Base-by-base conservation (phyloP, 2,329 filamentous ascomycete genomes). In the Ophiocordyceps sinensis region DNA sequence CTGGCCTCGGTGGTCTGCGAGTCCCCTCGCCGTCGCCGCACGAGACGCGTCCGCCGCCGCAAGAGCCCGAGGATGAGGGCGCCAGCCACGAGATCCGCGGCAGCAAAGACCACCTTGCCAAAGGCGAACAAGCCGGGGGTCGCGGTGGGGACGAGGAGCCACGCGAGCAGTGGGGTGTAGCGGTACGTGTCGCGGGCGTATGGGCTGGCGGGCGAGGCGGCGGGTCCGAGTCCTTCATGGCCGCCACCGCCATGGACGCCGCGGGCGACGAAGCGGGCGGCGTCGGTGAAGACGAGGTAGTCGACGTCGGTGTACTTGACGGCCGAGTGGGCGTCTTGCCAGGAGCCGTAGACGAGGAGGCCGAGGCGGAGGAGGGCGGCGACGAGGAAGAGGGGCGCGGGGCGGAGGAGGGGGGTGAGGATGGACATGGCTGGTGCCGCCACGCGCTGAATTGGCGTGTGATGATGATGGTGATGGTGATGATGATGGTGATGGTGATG, bases 221-320 rank as follows among this genome's bases (percentile, higher is more conserved):
- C 6, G 5, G 23, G 2, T 6, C 6, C 9, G 6, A 9, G 23
- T 3, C 23, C 23, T 26, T 19, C 3, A 19, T 19, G 19, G 19
- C 19, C 19, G 19, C 23, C 23, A 9, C 23, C 9, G 5, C 15
- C 29, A 5, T 62, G 66, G 4, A 79, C 65, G 36, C 15, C 29
- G 12, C 62, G 66, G 4, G 79, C 65, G 36, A 85, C 62, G 61
- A 83, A 89, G 48, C 84, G 82, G 2, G 91, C 77, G 23, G 91
- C 91, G 60, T 96, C 89, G 38, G 91, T 96, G 68, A 98, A 98
- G 59, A 98, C 91, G 49, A 87, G 79, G 64, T 98, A 98, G 70
- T 98, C 91, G 53, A 98, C 95, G 63, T 98, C 91, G 40, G 91
- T 98, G 68, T 96, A 98, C 65, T 96, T 96, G 56, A 98, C 66